Base-by-base conservation (phyloP, 768 basidiomycete species). In the Tulasnella sp. region DNA sequence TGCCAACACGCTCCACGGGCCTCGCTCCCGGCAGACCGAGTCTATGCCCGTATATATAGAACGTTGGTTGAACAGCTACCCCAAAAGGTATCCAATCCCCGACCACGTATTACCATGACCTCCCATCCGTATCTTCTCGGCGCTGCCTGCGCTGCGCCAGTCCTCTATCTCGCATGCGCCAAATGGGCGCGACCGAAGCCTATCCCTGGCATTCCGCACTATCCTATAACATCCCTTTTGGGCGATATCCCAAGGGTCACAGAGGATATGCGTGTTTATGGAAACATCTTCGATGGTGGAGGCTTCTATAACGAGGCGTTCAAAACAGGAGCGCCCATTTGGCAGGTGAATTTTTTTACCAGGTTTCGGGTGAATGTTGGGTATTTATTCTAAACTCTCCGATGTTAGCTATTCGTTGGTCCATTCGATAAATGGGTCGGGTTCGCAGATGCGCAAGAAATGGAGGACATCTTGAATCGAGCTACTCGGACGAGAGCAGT, bases 391-490 rank as follows among this genome's bases (percentile, higher is more conserved):
- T 68, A 3, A 31, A 16, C 21, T 19, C 56, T 0, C 27, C 27
- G 56, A 10, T 52, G 8, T 16, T 4, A 76, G 75, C 44, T 76
- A 19, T 76, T 76, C 46, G 38, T 76, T 40, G 75, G 75, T 14
- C 44, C 75, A 10, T 39, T 76, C 24, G 39, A 74, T 19, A 76
- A 56, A 14, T 48, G 36, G 46, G 75, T 76, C n/a, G 56, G 39
- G 12, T 39, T 76, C 56, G 75, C 75, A 2, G 75, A 76, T 58
- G 75, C 75, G 34, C 75, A 76, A 39, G 75, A 76, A 24, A 56
- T 76, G 38, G 75, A 76, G 56, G 75, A 76, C 19, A n/a, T 76
- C 18, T 24, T 74, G 38, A 68, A 68, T 19, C 12, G 62, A 68
- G 62, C 62, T 12, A 68, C 62, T 14, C 27, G 62, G 34, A 68